Evolutionary conservation across 2,329 filamentous ascomycete species (phyloP), one percentile per base, ranked within the genome.

Genomic region (Exophiala oligosperma): DNA sequence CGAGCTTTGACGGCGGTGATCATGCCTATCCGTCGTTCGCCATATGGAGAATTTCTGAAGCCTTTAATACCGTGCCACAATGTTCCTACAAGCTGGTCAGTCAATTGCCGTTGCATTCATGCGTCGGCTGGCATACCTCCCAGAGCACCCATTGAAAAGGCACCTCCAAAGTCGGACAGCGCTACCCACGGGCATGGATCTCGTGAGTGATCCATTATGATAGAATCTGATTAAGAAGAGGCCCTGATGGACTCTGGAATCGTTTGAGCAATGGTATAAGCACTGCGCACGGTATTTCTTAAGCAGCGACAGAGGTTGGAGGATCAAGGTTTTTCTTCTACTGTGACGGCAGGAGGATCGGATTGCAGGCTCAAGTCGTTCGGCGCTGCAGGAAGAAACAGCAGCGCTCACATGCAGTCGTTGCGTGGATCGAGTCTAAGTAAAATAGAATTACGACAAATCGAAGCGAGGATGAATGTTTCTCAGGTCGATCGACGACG

Each of bases 31-130:
- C 93, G 85, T 73, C 94, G 86, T 81, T 99, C 94, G 73, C 94
- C 94, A 74, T 96, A 91, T 38, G 90, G 90, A 59, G 87, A 90
- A 79, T 91, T 95, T 73, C 92, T 82, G 79, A 91, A 94, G 59
- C 92, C 94, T 80, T 99, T 99, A 66, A 97, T 89, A 69, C 92
- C 92, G 78, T 97, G 93, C 93, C 93, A 97, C 73, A 97, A 88
- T 70, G 90, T 89, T 70, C 89, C 88, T 70, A 87, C 87, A 67
- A 91, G 88, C 62, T 86, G 86, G 86, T 90, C 67, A 53, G 37
- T 50, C 8, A 38, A 28, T 9, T 44, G 23, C 38, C 37, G 23
- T 35, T 23, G 17, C 29, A 24, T 5, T 28, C 35, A 2, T 26
- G 12, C 48, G 32, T 48, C 23, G 28, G 12, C 28, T 21, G 7